Percentiles rank a stretch among this genome's conserved stretches.
phyloP scores from a whole-genome alignment of 768 basidiomycete species.

The Termitomyces sp. region DNA sequence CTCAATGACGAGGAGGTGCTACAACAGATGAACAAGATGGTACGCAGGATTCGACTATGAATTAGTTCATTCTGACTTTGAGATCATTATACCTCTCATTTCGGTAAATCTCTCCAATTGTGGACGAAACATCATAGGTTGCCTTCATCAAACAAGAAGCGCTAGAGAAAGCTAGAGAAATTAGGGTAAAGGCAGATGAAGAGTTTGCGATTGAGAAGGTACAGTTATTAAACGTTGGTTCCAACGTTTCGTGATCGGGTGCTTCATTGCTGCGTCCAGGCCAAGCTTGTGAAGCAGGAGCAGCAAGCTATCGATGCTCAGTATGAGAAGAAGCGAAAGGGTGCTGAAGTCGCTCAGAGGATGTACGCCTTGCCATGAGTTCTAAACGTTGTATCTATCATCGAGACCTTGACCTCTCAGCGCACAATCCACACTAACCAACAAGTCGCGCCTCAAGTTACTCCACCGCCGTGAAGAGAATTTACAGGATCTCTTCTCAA shows the following conservation, averaged over 20 bases:
- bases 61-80: constrained; percentile 5
- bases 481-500: constrained; percentile 80
- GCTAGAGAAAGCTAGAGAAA: constrained; percentile 94
- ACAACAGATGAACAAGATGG: constrained; percentile 99
- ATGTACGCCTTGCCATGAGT: constrained; percentile 49
- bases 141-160: constrained; percentile 99
- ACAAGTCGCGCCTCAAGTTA: constrained; percentile 88
- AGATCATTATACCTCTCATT: neutral
- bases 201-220: constrained; percentile 99
- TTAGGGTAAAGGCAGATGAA: constrained; percentile 95
- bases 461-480: constrained; percentile 91
- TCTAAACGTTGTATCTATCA: neutral
- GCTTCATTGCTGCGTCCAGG: constrained; percentile 38
- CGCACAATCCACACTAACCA: constrained; percentile 92
- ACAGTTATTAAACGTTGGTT: neutral
- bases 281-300: constrained; percentile 96
- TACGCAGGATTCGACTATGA: constrained; percentile 25
- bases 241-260: neutral
- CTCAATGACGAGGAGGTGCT: constrained; percentile 94
- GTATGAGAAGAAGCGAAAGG: constrained; percentile 95
- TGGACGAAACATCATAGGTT: constrained; percentile 44
- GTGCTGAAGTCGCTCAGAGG: constrained; percentile 90
- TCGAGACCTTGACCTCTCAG: constrained; percentile 31
- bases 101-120: neutral
- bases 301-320: constrained; percentile 90